Conservation (phyloP, 1,284 basidiomycete genomes). For the Moniliophthora roreri region DNA sequence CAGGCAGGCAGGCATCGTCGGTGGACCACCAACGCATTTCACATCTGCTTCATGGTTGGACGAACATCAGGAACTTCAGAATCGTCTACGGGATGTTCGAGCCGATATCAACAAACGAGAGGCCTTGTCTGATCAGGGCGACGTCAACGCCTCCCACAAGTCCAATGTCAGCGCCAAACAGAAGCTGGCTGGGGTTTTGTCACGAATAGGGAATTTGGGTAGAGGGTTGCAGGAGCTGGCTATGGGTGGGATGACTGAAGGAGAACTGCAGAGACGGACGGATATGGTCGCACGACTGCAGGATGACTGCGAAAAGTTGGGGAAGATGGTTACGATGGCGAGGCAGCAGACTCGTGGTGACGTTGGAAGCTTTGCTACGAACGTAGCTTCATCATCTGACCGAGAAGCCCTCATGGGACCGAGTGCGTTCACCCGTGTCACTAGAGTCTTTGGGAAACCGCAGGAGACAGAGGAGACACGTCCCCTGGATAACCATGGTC, state of each 20-base stretch:
- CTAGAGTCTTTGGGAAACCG: constrained; percentile 82
- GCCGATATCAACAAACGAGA: constrained; percentile 87
- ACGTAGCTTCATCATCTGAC: constrained; percentile 55
- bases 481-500: constrained; percentile 80
- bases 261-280: constrained; percentile 79
- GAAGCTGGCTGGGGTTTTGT: constrained; percentile 73
- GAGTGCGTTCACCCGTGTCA: constrained; percentile 46
- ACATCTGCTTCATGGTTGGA: constrained; percentile 82
- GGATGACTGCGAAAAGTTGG: constrained; percentile 84
- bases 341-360: constrained; percentile 48
- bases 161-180: constrained; percentile 84
- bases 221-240: constrained; percentile 67
- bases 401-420: constrained; percentile 61
- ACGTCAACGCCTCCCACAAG: constrained; percentile 74
- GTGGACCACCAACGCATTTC: constrained; percentile 46
- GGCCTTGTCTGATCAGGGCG: constrained; percentile 73
- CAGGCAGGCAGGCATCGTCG: constrained; percentile 39
- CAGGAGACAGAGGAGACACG: constrained; percentile 86
- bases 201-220: constrained; percentile 70
- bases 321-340: constrained; percentile 74
- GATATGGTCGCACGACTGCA: constrained; percentile 82
- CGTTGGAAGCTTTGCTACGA: constrained; percentile 27
- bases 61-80: constrained; percentile 76
- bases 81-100: constrained; percentile 76
- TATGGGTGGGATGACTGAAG: constrained; percentile 73